Evolutionary conservation across 2,329 filamentous ascomycete species (phyloP), one percentile per base, ranked within the genome.

Genomic region (Chaetomiaceae sp.): DNA sequence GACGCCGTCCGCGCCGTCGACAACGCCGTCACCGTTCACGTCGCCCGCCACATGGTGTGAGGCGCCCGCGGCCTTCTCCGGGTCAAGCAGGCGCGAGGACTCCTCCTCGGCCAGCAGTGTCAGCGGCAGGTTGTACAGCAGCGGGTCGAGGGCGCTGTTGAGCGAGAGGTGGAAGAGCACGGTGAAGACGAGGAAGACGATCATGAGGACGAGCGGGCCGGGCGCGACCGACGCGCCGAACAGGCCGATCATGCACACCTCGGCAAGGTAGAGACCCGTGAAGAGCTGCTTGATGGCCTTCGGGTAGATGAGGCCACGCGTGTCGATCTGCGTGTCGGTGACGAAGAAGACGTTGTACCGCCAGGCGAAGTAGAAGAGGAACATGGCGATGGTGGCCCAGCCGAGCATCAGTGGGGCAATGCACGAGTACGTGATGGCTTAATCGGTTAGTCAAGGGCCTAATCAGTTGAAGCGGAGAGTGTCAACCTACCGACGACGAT

Each of bases 331-430:
- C 8, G 86, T 81, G 61, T 94, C 86, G 41, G 83, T 84, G 29
- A 95, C 88, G 64, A 88, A 96, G 40, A 96, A 75, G 45, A 97
- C 68, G 62, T 95, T 94, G 74, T 97, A 95, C 15, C 86, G 80
- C 73, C 88, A 95, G 38, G 89, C 86, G 42, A 91, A 71, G 63
- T 95, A 94, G 66, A 95, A 90, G 34, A 93, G 71, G 18, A 75
- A 79, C 49, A 96, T 77, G 22, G 88, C 89, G 32, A 87, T 73
- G 1, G 84, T 81, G 1, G 88, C 87, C 59, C 95, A 96, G 5
- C 83, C 79, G 40, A 95, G 74, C 44, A 95, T 83, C 10, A 96
- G 70, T 1, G 90, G 91, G 2, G 89, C 87, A 58, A 96, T 94
- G 53, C 83, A 84, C 2, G 88, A 83, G 62, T 96, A 96, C 26